phyloP scores from a whole-genome alignment of 495 filamentous ascomycete genomes.

The Tuber magnatum region DNA sequence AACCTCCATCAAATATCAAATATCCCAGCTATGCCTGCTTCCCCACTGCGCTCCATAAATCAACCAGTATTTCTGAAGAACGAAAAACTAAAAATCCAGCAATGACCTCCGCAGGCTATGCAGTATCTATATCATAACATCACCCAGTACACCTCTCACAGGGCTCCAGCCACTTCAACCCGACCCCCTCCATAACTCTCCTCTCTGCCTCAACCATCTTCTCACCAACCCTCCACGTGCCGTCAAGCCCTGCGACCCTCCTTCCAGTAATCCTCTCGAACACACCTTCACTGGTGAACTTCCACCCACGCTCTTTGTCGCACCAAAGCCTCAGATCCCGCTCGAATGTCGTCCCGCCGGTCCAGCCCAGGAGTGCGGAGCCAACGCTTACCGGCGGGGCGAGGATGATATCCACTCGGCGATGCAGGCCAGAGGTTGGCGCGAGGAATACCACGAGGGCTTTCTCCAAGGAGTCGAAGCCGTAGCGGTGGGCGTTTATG shows the following conservation, averaged over 20 bases:
- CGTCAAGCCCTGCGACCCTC: conserved; percentile 56
- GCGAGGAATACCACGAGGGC: conserved; percentile 91
- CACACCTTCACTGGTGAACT: conserved; percentile 87
- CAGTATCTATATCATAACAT: not conserved
- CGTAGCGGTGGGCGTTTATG: conserved; percentile 42
- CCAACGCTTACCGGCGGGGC: conserved; percentile 80
- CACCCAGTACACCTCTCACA: conserved; percentile 40
- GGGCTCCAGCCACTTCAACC: conserved; percentile 63
- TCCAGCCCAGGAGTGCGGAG: conserved; percentile 83
- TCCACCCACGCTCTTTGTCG: conserved; percentile 64
- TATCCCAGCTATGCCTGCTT: not conserved
- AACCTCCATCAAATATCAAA: not conserved
- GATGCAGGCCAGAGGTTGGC: conserved; percentile 60
- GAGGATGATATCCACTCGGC: conserved; percentile 89
- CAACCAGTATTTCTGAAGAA: not conserved
- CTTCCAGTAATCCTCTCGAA: conserved; percentile 57
- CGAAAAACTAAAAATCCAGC: not conserved
- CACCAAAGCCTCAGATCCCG: conserved; percentile 74
- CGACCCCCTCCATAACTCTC: conserved; percentile 71
- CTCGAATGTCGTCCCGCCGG: conserved; percentile 80
- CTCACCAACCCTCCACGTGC: conserved; percentile 42
- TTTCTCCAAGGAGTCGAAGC: conserved; percentile 85
- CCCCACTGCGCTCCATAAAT: not conserved
- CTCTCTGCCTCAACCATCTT: conserved; percentile 58
- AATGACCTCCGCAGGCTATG: not conserved